Evolutionary conservation across 2,329 filamentous ascomycete genomes (phyloP).

Genomic region (Fusarium napiforme): DNA sequence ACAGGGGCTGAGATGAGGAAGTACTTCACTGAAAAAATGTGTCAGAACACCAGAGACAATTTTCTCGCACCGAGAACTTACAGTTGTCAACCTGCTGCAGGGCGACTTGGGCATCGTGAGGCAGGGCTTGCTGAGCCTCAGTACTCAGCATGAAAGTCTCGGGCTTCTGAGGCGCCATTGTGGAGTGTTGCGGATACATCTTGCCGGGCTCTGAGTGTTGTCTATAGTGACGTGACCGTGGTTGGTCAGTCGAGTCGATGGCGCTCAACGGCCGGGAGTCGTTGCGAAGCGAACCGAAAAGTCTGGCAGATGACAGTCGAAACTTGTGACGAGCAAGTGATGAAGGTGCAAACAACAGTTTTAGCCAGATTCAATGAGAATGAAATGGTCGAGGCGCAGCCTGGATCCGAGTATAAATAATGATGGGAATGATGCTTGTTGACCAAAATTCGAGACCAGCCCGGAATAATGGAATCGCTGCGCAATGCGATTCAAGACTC

Average conservation of each 20-base stretch:
- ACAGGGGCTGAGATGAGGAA: slow-evolving; percentile 99
- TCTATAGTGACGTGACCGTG: slow-evolving; percentile 43
- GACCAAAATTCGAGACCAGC: slow-evolving; percentile 61
- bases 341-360: slow-evolving; percentile 15
- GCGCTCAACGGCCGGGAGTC: slow-evolving; percentile 29
- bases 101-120: slow-evolving; percentile 95
- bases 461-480: slow-evolving; percentile 51
- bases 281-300: slow-evolving; percentile 24
- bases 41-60: slow-evolving; percentile 23
- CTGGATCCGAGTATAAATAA: slow-evolving; percentile 42
- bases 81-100: slow-evolving; percentile 98
- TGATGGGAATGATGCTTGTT: slow-evolving; percentile 43
- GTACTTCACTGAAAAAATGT: slow-evolving; percentile 83
- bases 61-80: slow-evolving; percentile 59
- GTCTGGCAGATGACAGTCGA: slow-evolving; percentile 27
- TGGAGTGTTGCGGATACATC: slow-evolving; percentile 86
- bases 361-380: slow-evolving; percentile 17
- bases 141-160: slow-evolving; percentile 99
- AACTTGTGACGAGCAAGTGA: slow-evolving; percentile 4
- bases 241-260: slow-evolving; percentile 40
- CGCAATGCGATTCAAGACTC: slow-evolving; percentile 47
- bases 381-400: slow-evolving; percentile 50
- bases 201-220: slow-evolving; percentile 44
- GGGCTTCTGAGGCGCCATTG: slow-evolving; percentile 94
- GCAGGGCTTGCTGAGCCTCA: slow-evolving; percentile 95